Base-by-base conservation (phyloP, 1,139 yeast genomes). In the Kodamaea arcana region DNA sequence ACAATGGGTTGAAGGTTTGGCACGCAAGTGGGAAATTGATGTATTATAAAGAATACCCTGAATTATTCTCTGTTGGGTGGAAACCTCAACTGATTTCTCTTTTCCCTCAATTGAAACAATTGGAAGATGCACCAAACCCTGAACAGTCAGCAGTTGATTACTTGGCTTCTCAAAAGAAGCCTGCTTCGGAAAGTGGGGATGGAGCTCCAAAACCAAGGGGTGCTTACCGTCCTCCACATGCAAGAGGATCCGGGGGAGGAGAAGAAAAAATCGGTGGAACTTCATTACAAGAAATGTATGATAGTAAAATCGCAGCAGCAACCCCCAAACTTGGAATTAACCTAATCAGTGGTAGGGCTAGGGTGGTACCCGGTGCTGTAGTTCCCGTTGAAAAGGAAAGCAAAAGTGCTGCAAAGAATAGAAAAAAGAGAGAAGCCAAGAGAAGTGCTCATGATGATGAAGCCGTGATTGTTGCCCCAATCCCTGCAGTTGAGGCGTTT, bases 201-300 rank as follows among this genome's bases (percentile, higher is more conserved):
- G 65, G 66, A 22, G 60, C 64, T 5, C 55, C 61, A 36, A 80
- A 80, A 52, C 81, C 85, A 29, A 73, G 77, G 24, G 95, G 95
- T 39, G 97, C 97, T 21, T 90, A 90, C 61, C 78, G 94, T 58
- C 97, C 97, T 22, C 97, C 97, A 7, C 96, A 88, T 59, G 96
- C 96, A 8, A 76, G 96, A 62, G 73, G 71, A 40, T 47, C 58
- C 21, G 51, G 51, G 12, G 62, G 58, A 31, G 42, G 56, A 27
- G 70, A 74, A 5, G 58, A 58, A 24, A 53, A 71, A 29, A 49
- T 56, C 42, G 46, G 71, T 51, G 71, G 75, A 41, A 64, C 83
- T 2, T 62, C 78, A 48, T 77, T 78, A 46, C 81, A 78, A 51
- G 71, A 69, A 50, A 83, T 78, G 54, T 58, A 75, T 45, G 66